Evolutionary conservation across 2,329 filamentous ascomycete genomes (phyloP), one percentile per base, ranked within the genome.

Genomic region (Huntiella abstrusa): DNA sequence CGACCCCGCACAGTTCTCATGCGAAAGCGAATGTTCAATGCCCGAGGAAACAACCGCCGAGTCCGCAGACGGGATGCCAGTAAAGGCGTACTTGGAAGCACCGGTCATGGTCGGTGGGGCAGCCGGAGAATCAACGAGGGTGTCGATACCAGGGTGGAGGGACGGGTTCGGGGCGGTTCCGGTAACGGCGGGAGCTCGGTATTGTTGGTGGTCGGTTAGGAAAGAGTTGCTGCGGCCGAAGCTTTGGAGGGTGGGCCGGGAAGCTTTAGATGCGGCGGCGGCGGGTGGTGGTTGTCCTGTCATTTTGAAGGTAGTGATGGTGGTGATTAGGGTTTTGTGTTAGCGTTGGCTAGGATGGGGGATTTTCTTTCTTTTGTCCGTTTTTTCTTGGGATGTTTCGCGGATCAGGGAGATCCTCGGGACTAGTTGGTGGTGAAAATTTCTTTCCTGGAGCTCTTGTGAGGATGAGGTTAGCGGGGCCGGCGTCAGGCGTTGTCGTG

Each of bases 151-250:
- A 52, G 74, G 73, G 56, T 71, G 67, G 10, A 28, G 49, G 64
- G 28, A 76, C 73, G 41, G 69, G n/a, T 12, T 65, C 49, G 66
- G 65, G 49, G 63, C 61, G 12, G 72, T 72, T 56, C 69, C 65
- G 48, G 63, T 64, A 22, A 76, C 73, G 41, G 69, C 64, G 8
- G 72, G 71, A 28, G 71, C 70, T 42, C 74, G 71, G 53, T 75
- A 76, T 55, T 78, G 72, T 58, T 77, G 73, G 55, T 77, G 71
- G 53, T 78, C 74, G 57, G 68, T 67, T 48, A 78, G 63, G 55
- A 73, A 78, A 11, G 73, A 77, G 58, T 69, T 71, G 62, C 69
- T 75, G 34, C 48, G 48, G 55, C 74, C 69, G 68, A 70, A 71
- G 45, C 62, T 59, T 41, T 62, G 58, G 53, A 73, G 60, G 56